Base-by-base conservation (phyloP, 495 filamentous ascomycete genomes). In the Cercophora sp. region DNA sequence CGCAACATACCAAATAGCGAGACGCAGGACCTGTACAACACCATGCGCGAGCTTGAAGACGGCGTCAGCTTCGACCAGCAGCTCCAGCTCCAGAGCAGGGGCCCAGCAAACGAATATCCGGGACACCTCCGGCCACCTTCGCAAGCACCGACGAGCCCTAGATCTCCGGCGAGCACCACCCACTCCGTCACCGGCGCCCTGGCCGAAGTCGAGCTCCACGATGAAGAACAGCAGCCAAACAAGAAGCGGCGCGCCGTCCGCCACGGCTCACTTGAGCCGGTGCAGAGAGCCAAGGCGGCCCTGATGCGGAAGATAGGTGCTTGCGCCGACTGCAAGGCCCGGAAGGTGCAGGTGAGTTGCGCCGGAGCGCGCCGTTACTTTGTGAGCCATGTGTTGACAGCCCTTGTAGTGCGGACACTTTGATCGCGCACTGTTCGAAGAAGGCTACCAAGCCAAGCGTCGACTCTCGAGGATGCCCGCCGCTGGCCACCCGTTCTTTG, bases 21-120 rank as follows among this genome's bases (percentile, higher is more conserved):
- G 27, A 61, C 59, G 5, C 72, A 74, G 50, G 56, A 47, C 3
- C 50, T 68, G 4, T 75, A 72, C 44, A 67, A 71, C 46, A 50
- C 4, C 40, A 52, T 47, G 47, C 54, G 41, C 15, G 31, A 20
- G 27, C 51, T 35, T 3, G 41, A 58, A 26, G 40, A 51, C 18
- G 15, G 11, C 9, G 23, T 37, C 15, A 51, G 26, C 3, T 2
- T 41, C 2, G 34, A 43, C 39, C 35, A 32, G 3, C 25, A 44
- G 9, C 27, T 46, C 9, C 27, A 43, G 8, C 11, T 50, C 8
- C 50, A 50, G n/a, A 22, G 31, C 29, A 13, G 29, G 16, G 45
- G 18, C 0, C 49, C n/a, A 8, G 18, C 15, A 15, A 25, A 36
- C 18, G 24, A 24, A 35, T 36, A 55, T 5, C 39, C 25, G 8